Evolutionary conservation across 2,329 filamentous ascomycete species (phyloP), one percentile per base, ranked within the genome.

Genomic region (Colletotrichum sp.): DNA sequence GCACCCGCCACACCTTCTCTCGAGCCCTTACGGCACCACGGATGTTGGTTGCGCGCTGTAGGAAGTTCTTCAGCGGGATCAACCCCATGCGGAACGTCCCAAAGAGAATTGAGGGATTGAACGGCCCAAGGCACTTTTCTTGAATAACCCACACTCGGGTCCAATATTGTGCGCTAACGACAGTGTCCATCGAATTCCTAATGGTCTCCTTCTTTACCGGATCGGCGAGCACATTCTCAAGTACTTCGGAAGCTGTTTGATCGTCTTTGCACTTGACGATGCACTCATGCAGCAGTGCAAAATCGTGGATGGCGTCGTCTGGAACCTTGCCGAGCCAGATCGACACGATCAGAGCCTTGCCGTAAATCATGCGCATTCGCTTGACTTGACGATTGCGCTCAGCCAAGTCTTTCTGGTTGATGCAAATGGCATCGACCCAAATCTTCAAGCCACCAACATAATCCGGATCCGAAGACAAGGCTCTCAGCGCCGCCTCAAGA

Each of bases 341-440:
- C 5, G 71, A 64, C 1, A 79, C 77, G 3, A 77, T 71, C 13
- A 65, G 52, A 7, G 78, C 78, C n/a, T 59, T 67, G 52, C 59
- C 63, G 22, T 79, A 79, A 4, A 79, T 75, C 28, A 62, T 64
- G 8, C 63, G 67, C 75, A 80, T 79, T 7, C 78, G 68, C 22
- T 67, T 66, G 24, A 80, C 77, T 65, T 80, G 79, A 4, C 67
- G 36, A n/a, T 68, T 74, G 15, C 76, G 71, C 68, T 80, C 79
- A 3, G 55, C 30, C 5, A 75, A 13, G 60, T 79, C 75, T 10
- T 75, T 70, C 30, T 80, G 77, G 13, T 80, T 79, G 70, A 80
- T 79, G 48, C 79, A 80, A 24, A 80, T 71, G 15, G 77, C 78
- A 71, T 80, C 79, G 8, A 74, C 77, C 79, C 79, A 80, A 8